Percentiles rank a stretch among this genome's conserved stretches.
Conservation (phyloP, 2,329 filamentous ascomycete genomes). For the Aspergillus sp. region DNA sequence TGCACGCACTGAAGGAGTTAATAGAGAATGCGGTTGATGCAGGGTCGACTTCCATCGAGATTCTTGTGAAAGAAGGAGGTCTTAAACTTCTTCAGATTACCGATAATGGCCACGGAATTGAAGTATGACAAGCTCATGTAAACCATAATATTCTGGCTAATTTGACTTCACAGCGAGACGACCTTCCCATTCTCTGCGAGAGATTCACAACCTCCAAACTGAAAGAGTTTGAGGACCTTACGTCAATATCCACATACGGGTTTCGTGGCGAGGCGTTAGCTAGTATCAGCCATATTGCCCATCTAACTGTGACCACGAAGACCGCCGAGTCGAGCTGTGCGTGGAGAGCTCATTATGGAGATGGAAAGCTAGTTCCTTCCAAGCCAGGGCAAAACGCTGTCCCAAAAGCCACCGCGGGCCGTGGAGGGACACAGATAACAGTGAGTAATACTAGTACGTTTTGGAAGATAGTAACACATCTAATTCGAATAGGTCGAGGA, state of each 20-base stretch:
- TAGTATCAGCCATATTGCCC: constrained; percentile 97
- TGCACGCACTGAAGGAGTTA: constrained; percentile 92
- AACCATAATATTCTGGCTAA: constrained; percentile 7
- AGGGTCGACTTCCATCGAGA: constrained; percentile 86
- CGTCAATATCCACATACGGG: constrained; percentile 90
- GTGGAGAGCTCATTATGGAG: constrained; percentile 84
- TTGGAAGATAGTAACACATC: neutral
- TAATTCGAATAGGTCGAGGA: constrained; percentile 68
- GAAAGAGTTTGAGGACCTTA: constrained; percentile 87
- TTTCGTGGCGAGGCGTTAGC: constrained; percentile 95
- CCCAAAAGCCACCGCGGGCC: constrained; percentile 82
- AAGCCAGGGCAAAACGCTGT: constrained; percentile 87
- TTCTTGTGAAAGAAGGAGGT: constrained; percentile 91
- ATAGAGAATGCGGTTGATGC: constrained; percentile 98
- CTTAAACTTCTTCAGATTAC: constrained; percentile 95
- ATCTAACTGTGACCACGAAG: constrained; percentile 91
- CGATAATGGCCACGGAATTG: constrained; percentile 94
- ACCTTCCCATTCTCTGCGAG: constrained; percentile 88
- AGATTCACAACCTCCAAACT: constrained; percentile 97
- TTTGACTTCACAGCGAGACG: constrained; percentile 67
- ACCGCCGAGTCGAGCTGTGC: constrained; percentile 84
- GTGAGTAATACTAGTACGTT: constrained; percentile 43
- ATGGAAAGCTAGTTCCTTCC: constrained; percentile 74
- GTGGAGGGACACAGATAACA: constrained; percentile 89
- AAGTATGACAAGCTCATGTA: constrained; percentile 56